Evolutionary conservation across 805 yeast species (phyloP), one percentile per base, ranked within the genome.

Genomic region (Barnettozyma sucrosica): DNA sequence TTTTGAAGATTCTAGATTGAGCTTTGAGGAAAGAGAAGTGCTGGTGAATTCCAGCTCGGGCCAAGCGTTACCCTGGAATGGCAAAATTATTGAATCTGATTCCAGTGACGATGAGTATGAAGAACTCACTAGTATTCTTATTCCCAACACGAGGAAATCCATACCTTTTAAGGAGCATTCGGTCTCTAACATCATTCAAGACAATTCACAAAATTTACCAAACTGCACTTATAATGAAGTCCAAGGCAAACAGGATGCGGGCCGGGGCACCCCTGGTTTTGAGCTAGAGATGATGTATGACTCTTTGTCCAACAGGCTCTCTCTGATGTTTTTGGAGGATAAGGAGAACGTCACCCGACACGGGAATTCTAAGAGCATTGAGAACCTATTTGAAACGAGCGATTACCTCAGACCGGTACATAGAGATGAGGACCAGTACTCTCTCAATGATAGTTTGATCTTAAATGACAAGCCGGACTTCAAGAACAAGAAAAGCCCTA

Each of bases 381-480:
- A 20, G 11, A 19, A n/a, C 33, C 16, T n/a, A n/a, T 36, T n/a
- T 34, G 44, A 23, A n/a, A 18, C n/a, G n/a, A 25, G 11, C 30
- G 38, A 18, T 13, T 30, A 9, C 11, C 18, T 18, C 14, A 34
- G 16, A 8, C 37, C 8, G 6, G 5, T 23, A 5, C 20, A 19
- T 7, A 34, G 21, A 18, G 36, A 26, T 41, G 37, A 23, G 21
- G 41, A 24, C 30, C 41, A 25, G 5, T 37, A 20, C 19, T 18
- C 10, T 14, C 6, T 34, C 13, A 21, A 11, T 16, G 44, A 40
- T 19, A 41, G 44, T 16, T 36, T 50, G 20, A 33, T 44, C 16
- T 41, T 47, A 11, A 41, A 47, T 30, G 47, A 47, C n/a, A 21
- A 41, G 6, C 51, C 51, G 9, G 21, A 21, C 7, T 41, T 18